Base-by-base conservation (phyloP, 176 grass and related monocot genomes). In the Oryza meridionalis region DNA sequence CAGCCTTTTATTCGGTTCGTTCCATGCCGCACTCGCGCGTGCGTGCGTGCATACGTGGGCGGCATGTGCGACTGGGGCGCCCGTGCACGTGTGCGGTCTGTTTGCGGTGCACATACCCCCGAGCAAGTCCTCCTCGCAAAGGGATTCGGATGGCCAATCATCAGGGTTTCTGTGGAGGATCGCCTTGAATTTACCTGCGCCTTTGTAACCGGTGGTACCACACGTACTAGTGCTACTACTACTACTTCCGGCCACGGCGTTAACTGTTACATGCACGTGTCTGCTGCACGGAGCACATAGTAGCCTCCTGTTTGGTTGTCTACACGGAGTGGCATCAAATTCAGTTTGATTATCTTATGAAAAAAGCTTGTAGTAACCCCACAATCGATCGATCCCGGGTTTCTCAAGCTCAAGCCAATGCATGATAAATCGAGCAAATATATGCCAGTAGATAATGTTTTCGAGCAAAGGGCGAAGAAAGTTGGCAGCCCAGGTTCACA, bases 51-150 rank as follows among this genome's bases (percentile, higher is more conserved):
- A 12, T 1, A 33, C 35, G 55, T 15, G 38, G 38, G 38, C 8
- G 46, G 11, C 46, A 16, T 11, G 51, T 16, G 53, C 14, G 49
- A 51, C 49, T 51, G 70, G 70, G 69, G 55, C 14, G 27, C 4
- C 26, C 46, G 32, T 40, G 78, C 78, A 81, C 78, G 65, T 81
- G 66, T 70, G 78, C 78, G 27, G 7, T 12, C 55, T 22, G 29
- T 31, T 2, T 9, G 55, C 55, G 19, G 19, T 62, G 58, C 58
- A 24, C 58, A n/a, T 58, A 58, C 17, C 49, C 14, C 15, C 49
- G 49, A 51, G 35, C 29, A 2, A 3, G 29, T 31, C 29, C 29
- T 31, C 29, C n/a, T n/a, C n/a, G n/a, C n/a, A n/a, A n/a, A 31
- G 29, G 29, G 2, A 31, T 31, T 31, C 29, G 29, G 53, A 8